Evolutionary conservation across 176 grass and related monocot genomes (phyloP), one percentile per base, ranked within the genome.

Genomic region (Metroxylon sagu): DNA sequence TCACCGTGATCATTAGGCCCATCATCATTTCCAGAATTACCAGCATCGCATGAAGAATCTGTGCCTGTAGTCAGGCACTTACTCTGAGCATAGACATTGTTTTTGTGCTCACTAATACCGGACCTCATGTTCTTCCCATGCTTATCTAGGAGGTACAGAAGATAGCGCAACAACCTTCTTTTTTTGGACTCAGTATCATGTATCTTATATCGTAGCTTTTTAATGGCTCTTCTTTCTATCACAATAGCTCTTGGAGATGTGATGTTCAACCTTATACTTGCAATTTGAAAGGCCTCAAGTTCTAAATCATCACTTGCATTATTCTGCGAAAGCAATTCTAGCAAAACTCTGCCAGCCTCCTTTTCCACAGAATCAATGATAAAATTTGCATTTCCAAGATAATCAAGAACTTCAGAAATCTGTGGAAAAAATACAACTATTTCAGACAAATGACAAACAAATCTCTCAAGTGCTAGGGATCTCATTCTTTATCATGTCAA

Each of bases 151-250:
- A 98, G 83, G 49, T 79, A 71, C 12, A 85, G 19, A 56, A 92
- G 70, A 30, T 70, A 85, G 8, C 71, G 71, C 26, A 98, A 76
- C 25, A 83, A 69, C 43, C 79, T 67, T 72, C 83, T 77, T 72
- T 92, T 98, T 67, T 92, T 88, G 3, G 21, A 49, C 58, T 92
- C 93, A 77, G 65, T 83, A 35, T 70, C 76, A 27, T 29, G 71
- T 57, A 85, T 54, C 50, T 75, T 92, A 53, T 81, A 51, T 5
- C 85, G 73, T 57, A 92, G 71, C 64, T 92, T 92, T 18, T 81
- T 83, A 57, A 98, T 67, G 26, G 84, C 79, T 59, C 87, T 78
- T 77, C 62, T 88, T 85, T 98, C 93, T 79, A 92, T 80, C 81
- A 98, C 77, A 76, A 92, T 51, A 71, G 79, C 68, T 85, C 89